Conservation (phyloP, 75 land plant species). For the Larix kaempferi region DNA sequence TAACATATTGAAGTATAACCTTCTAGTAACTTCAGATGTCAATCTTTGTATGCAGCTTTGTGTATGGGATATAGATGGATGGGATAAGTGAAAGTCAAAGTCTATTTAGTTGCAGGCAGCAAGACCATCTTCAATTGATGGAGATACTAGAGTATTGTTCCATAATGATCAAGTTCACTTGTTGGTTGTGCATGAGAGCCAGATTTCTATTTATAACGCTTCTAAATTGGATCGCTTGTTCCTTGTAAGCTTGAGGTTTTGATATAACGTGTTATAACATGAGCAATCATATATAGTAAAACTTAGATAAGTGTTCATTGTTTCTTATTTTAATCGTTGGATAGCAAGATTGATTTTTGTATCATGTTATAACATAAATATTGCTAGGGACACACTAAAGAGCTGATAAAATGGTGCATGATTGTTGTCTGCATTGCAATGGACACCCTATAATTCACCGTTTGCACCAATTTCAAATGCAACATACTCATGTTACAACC, state of each 20-base stretch:
- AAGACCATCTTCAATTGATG: slow-evolving; percentile 26
- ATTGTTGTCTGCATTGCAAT: slow-evolving; percentile 23
- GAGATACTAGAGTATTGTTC: slow-evolving; percentile 73
- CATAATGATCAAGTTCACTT: slow-evolving; percentile 56
- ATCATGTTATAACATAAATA: background rate
- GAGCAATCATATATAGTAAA: too few relatives aligned
- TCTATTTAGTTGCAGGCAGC: slow-evolving; percentile 60
- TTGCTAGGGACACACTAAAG: too few relatives aligned
- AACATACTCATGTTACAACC: slow-evolving; percentile 75
- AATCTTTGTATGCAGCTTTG: slow-evolving; percentile 45
- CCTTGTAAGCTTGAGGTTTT: slow-evolving; percentile 17
- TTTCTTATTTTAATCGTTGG: too few relatives aligned
- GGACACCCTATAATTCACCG: slow-evolving; percentile 47
- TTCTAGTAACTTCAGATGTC: too few relatives aligned
- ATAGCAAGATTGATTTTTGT: background rate
- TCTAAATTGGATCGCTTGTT: slow-evolving; percentile 47
- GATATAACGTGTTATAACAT: too few relatives aligned
- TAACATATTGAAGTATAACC: too few relatives aligned
- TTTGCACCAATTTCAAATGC: slow-evolving; percentile 61
- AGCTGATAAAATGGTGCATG: too few relatives aligned
- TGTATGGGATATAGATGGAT: slow-evolving; percentile 68
- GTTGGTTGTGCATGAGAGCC: slow-evolving; percentile 55
- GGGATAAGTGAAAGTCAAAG: slow-evolving; percentile 71
- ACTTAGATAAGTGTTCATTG: too few relatives aligned
- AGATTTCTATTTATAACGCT: slow-evolving; percentile 58